Base-by-base conservation (phyloP, 306 rosid species). In the Datisca glomerata region DNA sequence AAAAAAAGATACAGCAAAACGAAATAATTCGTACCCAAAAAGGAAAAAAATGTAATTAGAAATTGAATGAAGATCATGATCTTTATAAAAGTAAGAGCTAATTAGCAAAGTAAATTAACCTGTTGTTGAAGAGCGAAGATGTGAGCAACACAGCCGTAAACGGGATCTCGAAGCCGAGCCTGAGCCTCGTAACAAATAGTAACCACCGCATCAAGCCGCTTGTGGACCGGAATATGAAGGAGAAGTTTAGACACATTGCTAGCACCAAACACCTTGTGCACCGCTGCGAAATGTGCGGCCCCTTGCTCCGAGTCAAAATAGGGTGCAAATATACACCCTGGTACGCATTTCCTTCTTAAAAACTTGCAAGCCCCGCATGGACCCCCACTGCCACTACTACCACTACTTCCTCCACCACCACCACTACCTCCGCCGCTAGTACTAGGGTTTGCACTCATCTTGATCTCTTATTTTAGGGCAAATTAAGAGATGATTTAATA, bases 281-380 rank as follows among this genome's bases (percentile, higher is more conserved):
- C 97, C 1, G 94, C 93, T 1, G 97, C 94, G 42, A 87, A 87
- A 25, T 87, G 94, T 0, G 81, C 62, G 0, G 89, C 89, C 0
- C 97, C 94, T 65, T 87, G 94, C 53, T 87, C 94, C 0, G 97
- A 76, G 47, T 87, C 97, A 9, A 87, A 87, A 66, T 82, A 87
- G 0, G 97, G 97, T 0, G 97, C 94, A 24, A 87, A 87, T 31
- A 87, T 74, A 45, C 97, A 87, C 2, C 85, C 89, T 5, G 56
- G 52, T 27, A 67, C 80, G 4, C 97, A 87, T 74, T 87, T 87
- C 44, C 97, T 56, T 23, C 97, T 45, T 49, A 87, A 55, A 16
- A 87, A 87, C 71, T 87, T 87, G 55, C 97, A 87, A 6, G 97
- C 97, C 0, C 97, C 97, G 20, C 97, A 87, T 2, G 97, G 97